phyloP scores from a whole-genome alignment of 23 red algal species.

The Cyanidium caldarium region DNA sequence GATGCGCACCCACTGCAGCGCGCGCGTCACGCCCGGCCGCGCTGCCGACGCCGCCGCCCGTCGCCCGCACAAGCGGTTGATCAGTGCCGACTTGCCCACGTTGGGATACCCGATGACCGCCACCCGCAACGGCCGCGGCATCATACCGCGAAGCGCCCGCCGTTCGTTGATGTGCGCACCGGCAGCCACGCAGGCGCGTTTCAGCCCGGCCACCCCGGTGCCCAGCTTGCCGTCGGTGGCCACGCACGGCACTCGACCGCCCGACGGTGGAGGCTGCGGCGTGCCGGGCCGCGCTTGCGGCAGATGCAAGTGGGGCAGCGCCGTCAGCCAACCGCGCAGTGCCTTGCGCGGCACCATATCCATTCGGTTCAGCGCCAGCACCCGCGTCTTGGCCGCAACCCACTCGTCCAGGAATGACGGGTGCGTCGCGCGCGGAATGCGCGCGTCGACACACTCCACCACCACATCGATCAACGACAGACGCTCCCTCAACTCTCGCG shows the following conservation, averaged over 20 bases:
- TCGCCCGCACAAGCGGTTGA: conserved; percentile 68
- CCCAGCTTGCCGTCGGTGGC: conserved; percentile 44
- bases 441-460: conserved; percentile 70
- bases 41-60: conserved; percentile 62
- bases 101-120: conserved; percentile 93
- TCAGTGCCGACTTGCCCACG: conserved; percentile 94
- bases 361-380: conserved; percentile 83
- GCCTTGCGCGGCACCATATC: conserved; percentile 56
- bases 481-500: conserved; percentile 35
- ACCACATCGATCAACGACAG: conserved; percentile 91
- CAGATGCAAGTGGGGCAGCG: not conserved
- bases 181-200: conserved; percentile 28
- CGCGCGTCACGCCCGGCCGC: conserved; percentile 79
- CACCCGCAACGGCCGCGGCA: conserved; percentile 50
- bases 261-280: too few species aligned
- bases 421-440: conserved; percentile 60
- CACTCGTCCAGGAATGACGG: conserved; percentile 39
- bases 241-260: not conserved
- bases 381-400: conserved; percentile 38
- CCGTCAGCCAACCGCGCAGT: conserved; percentile 24
- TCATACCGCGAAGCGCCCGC: conserved; percentile 42
- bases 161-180: conserved; percentile 52
- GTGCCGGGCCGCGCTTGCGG: too few species aligned
- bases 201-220: conserved; percentile 43
- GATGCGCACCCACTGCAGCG: conserved; percentile 77